Base-by-base conservation (phyloP, 257 asterid genomes). In the Nemophila menziesii region DNA sequence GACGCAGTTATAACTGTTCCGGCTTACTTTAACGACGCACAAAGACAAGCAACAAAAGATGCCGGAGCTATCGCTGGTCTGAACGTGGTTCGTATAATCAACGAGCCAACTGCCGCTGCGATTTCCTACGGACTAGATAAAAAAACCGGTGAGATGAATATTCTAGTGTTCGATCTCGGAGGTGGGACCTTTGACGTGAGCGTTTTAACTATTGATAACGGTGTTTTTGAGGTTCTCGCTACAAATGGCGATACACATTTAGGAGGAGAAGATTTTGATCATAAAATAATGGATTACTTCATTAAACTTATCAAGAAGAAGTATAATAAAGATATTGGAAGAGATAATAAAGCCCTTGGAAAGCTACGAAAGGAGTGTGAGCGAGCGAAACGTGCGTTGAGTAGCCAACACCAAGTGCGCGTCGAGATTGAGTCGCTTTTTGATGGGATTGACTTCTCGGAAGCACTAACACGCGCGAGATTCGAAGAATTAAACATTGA, bases 181-280 rank as follows among this genome's bases (percentile, higher is more conserved):
- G 55, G 55, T 50, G 55, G 55, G 6, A 50, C 55, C 20, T 54
- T 52, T 20, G 59, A 52, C 46, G 64, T 60, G 46, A 52, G 60
- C 49, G 23, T 60, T 29, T 33, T 60, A 34, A 46, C 46, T 43
- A 46, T 60, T 60, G 66, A 60, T 13, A 33, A 53, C 33, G 66
- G 66, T 20, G 60, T 60, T 16, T 60, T 60, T 52, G 66, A 60
- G 37, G 66, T 60, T 11, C 51, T 46, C 22, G 55, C 66, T 37
- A 60, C 66, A 20, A 46, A 29, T 29, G 66, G 66, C 8, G 53
- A 60, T 18, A 60, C 66, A 11, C 66, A 60, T 21, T 22, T 60
- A 22, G 66, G 66, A 5, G 66, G 66, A 22, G 66, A 60, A 39
- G 66, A 60, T 14, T 60, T 60, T 3, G 66, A 60, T 46, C 55